Base-by-base conservation (phyloP, 257 asterid species). In the Rehmannia glutinosa region DNA sequence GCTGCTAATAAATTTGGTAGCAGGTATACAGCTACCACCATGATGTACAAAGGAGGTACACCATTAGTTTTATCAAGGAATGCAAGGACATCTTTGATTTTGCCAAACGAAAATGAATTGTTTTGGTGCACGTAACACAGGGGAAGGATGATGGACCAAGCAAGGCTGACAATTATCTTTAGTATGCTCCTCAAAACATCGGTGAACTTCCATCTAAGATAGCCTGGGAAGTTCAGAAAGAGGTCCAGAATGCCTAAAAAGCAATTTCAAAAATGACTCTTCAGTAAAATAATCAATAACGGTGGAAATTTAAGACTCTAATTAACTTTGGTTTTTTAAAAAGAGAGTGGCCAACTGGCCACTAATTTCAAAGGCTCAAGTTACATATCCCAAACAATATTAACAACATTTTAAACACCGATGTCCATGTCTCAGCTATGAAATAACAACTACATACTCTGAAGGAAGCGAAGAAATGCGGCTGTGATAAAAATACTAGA, bases 401-500 rank as follows among this genome's bases (percentile, higher is more conserved):
- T 20, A 15, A 23, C 41, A 47, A 66, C 50, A 38, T 45, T 1
- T 47, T 35, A 46, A 9, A 60, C 64, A 38, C 25, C n/a, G n/a
- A n/a, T n/a, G n/a, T n/a, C n/a, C n/a, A n/a, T n/a, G n/a, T 59
- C 25, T 47, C 32, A 5, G 47, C 41, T 25, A 32, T 56, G 17
- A 49, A 55, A 30, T 47, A 60, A 63, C 62, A 64, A 69, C 55
- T 9, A 30, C 85, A 53, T 86, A 89, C 96, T 86, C 84, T 89
- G 95, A 56, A 89, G 83, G 69, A 86, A 78, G 63, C 95, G 92
- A 78, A 89, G 85, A 70, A 84, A 38, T 30, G 96, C 87, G 43
- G 95, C 90, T 0, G 95, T 89, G 72, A 89, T 84, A 70, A 89
- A 89, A 75, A 89, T 78, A 73, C 95, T 86, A 43, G 96, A 84